Base-by-base conservation (phyloP, 108 stramenopile genomes). In the Licmophora abbreviata region DNA sequence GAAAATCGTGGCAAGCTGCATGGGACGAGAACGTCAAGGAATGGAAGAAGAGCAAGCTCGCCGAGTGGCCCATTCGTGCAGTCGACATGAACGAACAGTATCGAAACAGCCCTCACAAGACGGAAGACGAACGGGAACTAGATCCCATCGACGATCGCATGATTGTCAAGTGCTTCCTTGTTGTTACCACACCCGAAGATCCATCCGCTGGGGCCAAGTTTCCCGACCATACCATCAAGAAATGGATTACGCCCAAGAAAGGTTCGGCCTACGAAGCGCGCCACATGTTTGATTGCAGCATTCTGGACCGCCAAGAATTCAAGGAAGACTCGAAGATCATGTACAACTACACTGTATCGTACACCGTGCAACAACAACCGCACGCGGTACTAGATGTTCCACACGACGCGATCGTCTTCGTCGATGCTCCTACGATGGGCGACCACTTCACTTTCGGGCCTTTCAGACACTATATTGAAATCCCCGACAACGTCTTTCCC, bases 401-500 rank as follows among this genome's bases (percentile, higher is more conserved):
- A 10, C 74, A 83, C 47, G 53, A 65, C 2, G 81, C 86, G 2
- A 70, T 88, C 42, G 53, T 71, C 0, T 83, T 89, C 44, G 51
- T 68, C 25, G 80, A 89, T 51, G 51, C 37, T 21, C 71, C 69
- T 2, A 57, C 32, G 8, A 67, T 62, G 1, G 43, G 68, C 27
- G 75, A 76, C 53, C 64, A 67, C 44, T 49, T 61, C 33, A 34
- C 45, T 21, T 18, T 28, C 9, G 30, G 58, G 21, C 53, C 66
- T 1, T 85, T 79, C 32, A 73, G 78, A 12, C 83, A 85, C 47
- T 73, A 79, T 31, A 77, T 84, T 58, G 61, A 46, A 15, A 66
- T 84, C 48, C 75, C 77, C 1, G 76, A 84, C 42, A 57, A 73
- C 10, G 61, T 84, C 15, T 79, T 74, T 50, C 77, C 82, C 3